Percentiles rank a stretch among this genome's conserved stretches.
phyloP scores from a whole-genome alignment of 495 filamentous ascomycete genomes.

The Friedmanniomyces endolithicus region DNA sequence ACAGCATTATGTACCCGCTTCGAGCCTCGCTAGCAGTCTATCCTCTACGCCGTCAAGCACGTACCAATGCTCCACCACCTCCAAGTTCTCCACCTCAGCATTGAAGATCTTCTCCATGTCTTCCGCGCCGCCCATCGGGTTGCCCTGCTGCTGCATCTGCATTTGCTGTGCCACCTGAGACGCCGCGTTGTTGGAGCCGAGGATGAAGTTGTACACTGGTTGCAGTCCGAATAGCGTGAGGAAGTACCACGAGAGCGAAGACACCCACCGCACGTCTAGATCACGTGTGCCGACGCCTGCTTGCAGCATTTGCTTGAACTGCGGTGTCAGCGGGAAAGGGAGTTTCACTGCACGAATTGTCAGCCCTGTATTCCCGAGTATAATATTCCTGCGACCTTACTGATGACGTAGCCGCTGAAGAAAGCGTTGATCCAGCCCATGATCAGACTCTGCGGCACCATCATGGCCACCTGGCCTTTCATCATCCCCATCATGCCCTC shows the following conservation, averaged over 20 bases:
- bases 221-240: slow-evolving; percentile 91
- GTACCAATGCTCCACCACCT: slow-evolving; percentile 85
- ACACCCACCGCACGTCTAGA: slow-evolving; percentile 96
- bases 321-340: slow-evolving; percentile 94
- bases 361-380: not conserved
- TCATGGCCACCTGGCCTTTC: slow-evolving; percentile 99
- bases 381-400: slow-evolving; percentile 39
- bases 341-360: slow-evolving; percentile 60
- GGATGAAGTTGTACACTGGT: slow-evolving; percentile 92
- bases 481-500: slow-evolving; percentile 99
- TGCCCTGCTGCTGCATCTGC: slow-evolving; percentile 48
- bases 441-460: slow-evolving; percentile 94
- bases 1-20: not conserved
- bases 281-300: slow-evolving; percentile 90
- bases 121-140: slow-evolving; percentile 84
- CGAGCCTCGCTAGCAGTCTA: slow-evolving; percentile 46
- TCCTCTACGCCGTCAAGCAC: slow-evolving; percentile 79
- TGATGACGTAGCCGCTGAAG: slow-evolving; percentile 93
- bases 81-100: slow-evolving; percentile 85
- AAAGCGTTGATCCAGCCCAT: slow-evolving; percentile 99
- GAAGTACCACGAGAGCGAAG: slow-evolving; percentile 96
- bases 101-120: slow-evolving; percentile 90
- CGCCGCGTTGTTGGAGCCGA: slow-evolving; percentile 90
- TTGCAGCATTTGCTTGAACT: slow-evolving; percentile 98
- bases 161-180: slow-evolving; percentile 93